phyloP scores from a whole-genome alignment of 2,329 filamentous ascomycete genomes.

The Pestalotiopsis fici region DNA sequence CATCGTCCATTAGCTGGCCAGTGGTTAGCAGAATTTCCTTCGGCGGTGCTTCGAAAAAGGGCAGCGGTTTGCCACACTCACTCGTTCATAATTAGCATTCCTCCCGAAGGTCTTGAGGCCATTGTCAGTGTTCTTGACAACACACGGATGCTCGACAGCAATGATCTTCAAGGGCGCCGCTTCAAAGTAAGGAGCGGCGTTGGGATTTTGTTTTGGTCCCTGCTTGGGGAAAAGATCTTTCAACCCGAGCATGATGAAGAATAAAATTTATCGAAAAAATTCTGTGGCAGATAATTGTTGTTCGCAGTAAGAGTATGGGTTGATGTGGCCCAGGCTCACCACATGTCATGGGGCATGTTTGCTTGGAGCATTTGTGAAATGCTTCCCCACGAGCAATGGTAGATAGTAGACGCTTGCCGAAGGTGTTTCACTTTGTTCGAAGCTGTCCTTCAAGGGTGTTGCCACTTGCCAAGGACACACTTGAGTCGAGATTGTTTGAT shows the following conservation, averaged over 20 bases:
- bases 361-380: neutral
- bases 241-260: constrained; percentile 11
- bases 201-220: constrained; percentile 7
- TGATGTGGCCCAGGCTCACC: neutral
- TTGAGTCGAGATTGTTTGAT: too few species aligned
- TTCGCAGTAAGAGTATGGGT: neutral
- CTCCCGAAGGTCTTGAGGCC: constrained; percentile 41
- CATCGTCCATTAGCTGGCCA: constrained; percentile 24
- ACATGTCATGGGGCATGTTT: neutral
- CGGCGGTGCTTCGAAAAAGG: neutral
- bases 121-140: constrained; percentile 40
- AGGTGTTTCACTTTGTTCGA: too few species aligned
- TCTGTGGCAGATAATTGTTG: neutral
- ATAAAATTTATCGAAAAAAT: neutral
- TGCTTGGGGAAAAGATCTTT: constrained; percentile 11
- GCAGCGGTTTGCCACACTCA: constrained; percentile 17
- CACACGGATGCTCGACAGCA: constrained; percentile 45
- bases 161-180: constrained; percentile 30
- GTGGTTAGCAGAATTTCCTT: neutral
- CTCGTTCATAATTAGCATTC: constrained; percentile 37
- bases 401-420: neutral
- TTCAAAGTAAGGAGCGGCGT: constrained; percentile 12
- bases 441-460: too few species aligned
- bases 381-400: neutral
- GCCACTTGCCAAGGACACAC: too few species aligned